Evolutionary conservation across 2,329 filamentous ascomycete species (phyloP).

Genomic region (Pseudocercospora eumusae): DNA sequence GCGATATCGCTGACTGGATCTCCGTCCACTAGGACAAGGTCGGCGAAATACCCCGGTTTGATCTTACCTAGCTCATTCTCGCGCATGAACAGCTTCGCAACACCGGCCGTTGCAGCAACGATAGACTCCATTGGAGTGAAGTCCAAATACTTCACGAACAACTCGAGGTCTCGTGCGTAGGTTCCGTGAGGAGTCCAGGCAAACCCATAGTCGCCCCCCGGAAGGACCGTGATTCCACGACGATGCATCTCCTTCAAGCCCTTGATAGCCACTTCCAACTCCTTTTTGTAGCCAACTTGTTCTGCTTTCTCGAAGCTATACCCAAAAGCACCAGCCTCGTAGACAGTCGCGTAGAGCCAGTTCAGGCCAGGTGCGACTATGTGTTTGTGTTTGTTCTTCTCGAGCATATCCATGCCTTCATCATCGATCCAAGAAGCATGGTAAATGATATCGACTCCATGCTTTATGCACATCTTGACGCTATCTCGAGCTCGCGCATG

Average conservation of each 20-base stretch:
- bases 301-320: slow-evolving; percentile 49
- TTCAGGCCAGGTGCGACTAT: slow-evolving; percentile 50
- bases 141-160: slow-evolving; percentile 50
- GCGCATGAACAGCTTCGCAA: slow-evolving; percentile 51
- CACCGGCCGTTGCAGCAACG: slow-evolving; percentile 53
- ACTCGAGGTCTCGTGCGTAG: slow-evolving; percentile 48
- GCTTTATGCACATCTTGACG: slow-evolving; percentile 47
- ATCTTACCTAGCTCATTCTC: slow-evolving; percentile 53
- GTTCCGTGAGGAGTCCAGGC: slow-evolving; percentile 53
- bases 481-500: slow-evolving; percentile 46
- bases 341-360: slow-evolving; percentile 45
- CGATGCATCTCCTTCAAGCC: slow-evolving; percentile 50
- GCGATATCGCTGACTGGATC: slow-evolving; percentile 55
- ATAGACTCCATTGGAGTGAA: slow-evolving; percentile 51
- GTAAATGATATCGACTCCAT: slow-evolving; percentile 54
- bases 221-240: slow-evolving; percentile 50
- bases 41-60: slow-evolving; percentile 50
- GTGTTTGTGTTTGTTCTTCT: slow-evolving; percentile 44
- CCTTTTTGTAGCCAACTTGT: slow-evolving; percentile 48
- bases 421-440: slow-evolving; percentile 52
- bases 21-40: slow-evolving; percentile 52
- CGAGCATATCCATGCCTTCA: slow-evolving; percentile 45
- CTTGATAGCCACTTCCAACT: slow-evolving; percentile 45
- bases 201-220: slow-evolving; percentile 52
- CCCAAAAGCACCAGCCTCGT: slow-evolving; percentile 46